Conservation (phyloP, 495 filamentous ascomycete species). For the Staphylotrichum tortipilum region DNA sequence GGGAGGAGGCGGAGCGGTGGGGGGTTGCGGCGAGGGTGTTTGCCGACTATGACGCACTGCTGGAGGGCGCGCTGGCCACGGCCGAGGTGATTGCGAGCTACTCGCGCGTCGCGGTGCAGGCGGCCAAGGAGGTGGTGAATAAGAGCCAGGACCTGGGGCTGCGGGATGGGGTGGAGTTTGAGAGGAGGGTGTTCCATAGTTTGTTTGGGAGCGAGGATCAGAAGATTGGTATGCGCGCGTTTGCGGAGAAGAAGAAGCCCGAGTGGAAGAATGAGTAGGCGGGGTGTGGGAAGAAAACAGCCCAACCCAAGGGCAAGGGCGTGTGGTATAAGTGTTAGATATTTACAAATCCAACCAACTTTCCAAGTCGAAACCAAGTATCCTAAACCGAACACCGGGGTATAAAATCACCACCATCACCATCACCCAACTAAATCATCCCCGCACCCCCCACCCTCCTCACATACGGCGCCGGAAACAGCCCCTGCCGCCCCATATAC, state of each 20-base stretch:
- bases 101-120: slow-evolving; percentile 70
- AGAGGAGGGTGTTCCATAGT: slow-evolving; percentile 83
- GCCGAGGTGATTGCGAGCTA: slow-evolving; percentile 83
- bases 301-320: background rate
- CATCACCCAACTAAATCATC: background rate
- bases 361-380: too few species aligned
- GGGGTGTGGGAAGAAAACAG: too few species aligned
- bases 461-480: slow-evolving; percentile 72
- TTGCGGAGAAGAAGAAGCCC: slow-evolving; percentile 87
- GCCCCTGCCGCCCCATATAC: slow-evolving; percentile 64
- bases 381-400: background rate
- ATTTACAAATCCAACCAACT: too few species aligned
- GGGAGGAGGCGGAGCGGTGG: slow-evolving; percentile 78
- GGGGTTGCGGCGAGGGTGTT: slow-evolving; percentile 79
- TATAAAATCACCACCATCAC: background rate
- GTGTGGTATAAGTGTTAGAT: background rate
- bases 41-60: slow-evolving; percentile 68
- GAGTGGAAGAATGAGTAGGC: slow-evolving; percentile 76
- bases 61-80: slow-evolving; percentile 68
- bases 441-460: slow-evolving; percentile 10
- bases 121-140: slow-evolving; percentile 96
- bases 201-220: slow-evolving; percentile 92
- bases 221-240: slow-evolving; percentile 95
- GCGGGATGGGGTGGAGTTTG: slow-evolving; percentile 86
- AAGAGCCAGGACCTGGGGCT: slow-evolving; percentile 86